Conservation (phyloP, 495 filamentous ascomycete species). For the Penicillium dipodomyicola region DNA sequence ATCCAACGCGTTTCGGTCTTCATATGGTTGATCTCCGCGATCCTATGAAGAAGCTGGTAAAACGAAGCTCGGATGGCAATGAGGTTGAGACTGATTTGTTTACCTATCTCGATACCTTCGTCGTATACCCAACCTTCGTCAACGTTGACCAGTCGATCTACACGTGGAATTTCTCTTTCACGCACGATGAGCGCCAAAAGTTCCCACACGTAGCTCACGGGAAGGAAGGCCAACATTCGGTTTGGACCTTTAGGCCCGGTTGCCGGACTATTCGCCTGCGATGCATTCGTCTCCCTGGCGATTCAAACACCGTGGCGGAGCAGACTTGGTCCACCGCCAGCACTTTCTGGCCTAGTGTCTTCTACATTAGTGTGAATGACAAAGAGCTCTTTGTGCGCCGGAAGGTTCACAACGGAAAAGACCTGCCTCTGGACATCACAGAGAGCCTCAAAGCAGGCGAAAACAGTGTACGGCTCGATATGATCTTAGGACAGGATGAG, state of each 20-base stretch:
- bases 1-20: conserved; percentile 47
- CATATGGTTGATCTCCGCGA: conserved; percentile 59
- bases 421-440: conserved; percentile 73
- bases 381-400: conserved; percentile 56
- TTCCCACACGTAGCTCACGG: conserved; percentile 17
- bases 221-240: conserved; percentile 12
- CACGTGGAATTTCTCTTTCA: conserved; percentile 31
- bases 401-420: conserved; percentile 68
- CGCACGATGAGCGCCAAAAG: conserved; percentile 14
- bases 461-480: conserved; percentile 58
- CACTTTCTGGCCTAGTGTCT: conserved; percentile 67
- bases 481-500: conserved; percentile 44
- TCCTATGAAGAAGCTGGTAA: conserved; percentile 44
- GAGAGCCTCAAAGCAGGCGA: conserved; percentile 44
- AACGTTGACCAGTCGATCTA: conserved; percentile 22
- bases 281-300: conserved; percentile 29
- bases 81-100: conserved; percentile 33
- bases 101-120: conserved; percentile 46
- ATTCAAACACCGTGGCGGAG: conserved; percentile 21
- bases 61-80: conserved; percentile 13
- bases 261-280: conserved; percentile 43
- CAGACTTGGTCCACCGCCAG: conserved; percentile 60
- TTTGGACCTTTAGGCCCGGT: conserved; percentile 28
- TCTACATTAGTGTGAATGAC: conserved; percentile 69
- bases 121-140: conserved; percentile 38